These are phyloP conservation scores for Benincasa hispida DNA, from an alignment of 306 rosid genomes.

Conservation along the genomic window DNA sequence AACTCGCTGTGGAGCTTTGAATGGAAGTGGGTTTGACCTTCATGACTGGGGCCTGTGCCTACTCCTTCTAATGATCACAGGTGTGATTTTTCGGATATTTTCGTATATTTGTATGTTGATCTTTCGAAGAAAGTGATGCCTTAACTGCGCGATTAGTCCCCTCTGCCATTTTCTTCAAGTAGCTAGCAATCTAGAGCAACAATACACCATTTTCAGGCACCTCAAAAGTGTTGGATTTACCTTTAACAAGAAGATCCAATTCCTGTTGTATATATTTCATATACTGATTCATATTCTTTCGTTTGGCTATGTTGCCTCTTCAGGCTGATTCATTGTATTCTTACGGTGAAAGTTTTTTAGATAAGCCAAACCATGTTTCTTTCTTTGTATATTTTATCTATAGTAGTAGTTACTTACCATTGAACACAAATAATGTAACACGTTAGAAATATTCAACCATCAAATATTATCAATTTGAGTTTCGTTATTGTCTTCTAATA, in stretches of 20 bases:
- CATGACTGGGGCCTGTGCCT: constrained; percentile 69
- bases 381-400: background rate
- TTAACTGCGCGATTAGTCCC: background rate
- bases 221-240: background rate
- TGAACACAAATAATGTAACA: background rate
- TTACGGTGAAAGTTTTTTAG: background rate
- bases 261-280: background rate
- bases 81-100: constrained; percentile 36
- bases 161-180: background rate
- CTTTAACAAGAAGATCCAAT: background rate
- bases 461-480: background rate
- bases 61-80: constrained; percentile 42
- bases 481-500: too few relatives aligned
- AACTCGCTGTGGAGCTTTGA: constrained; percentile 61
- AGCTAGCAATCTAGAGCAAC: background rate
- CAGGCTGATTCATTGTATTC: background rate
- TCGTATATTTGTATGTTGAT: constrained; percentile 59
- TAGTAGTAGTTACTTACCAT: background rate
- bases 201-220: background rate
- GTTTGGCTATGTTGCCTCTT: background rate
- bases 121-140: constrained; percentile 52
- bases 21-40: constrained; percentile 46
- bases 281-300: background rate
- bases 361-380: background rate
- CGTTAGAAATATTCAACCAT: background rate